Base-by-base conservation (phyloP, 345 rosid genomes). In the Pistacia atlantica region DNA sequence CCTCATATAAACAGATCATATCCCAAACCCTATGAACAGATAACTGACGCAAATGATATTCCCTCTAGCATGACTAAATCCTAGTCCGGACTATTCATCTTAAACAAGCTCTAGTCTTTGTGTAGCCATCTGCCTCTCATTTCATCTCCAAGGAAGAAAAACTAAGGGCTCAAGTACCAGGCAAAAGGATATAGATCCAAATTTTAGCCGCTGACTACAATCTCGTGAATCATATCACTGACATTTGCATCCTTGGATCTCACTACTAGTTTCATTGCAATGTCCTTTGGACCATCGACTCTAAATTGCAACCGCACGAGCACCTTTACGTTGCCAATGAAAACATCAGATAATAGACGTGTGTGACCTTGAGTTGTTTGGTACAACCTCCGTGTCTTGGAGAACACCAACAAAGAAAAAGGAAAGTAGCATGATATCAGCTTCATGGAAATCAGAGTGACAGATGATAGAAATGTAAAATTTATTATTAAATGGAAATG, bases 301-400 rank as follows among this genome's bases (percentile, higher is more conserved):
- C 99, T 98, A 58, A 96, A 96, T 61, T 93, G 97, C 81, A 91
- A 79, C 54, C 93, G 84, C 75, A 89, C 97, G 5, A 96, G 91
- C 75, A 93, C 98, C 85, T 81, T 90, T 73, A 85, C 90, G 37
- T 88, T 90, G 76, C 99, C 98, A n/a, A 96, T 88, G 84, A 87
- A 96, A 18, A 92, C 90, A 58, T 98, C 98, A 20, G 98, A 93
- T 17, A 93, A 79, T 66, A 96, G 76, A 70, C 0, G 97, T 81
- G 85, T 96, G 99, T 63, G 99, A 96, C 89, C 97, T 92, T 73
- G 99, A 92, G 81, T 93, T 96, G 90, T 73, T 83, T 5, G 94
- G 86, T 49, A 96, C 88, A 49, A 83, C 88, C 80, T 92, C 99
- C 5, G 99, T 91, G 31, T 98, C 97, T 98, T 95, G 82, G 59